phyloP scores from a whole-genome alignment of 2,329 filamentous ascomycete species.

The Myriosclerotinia duriaeana region DNA sequence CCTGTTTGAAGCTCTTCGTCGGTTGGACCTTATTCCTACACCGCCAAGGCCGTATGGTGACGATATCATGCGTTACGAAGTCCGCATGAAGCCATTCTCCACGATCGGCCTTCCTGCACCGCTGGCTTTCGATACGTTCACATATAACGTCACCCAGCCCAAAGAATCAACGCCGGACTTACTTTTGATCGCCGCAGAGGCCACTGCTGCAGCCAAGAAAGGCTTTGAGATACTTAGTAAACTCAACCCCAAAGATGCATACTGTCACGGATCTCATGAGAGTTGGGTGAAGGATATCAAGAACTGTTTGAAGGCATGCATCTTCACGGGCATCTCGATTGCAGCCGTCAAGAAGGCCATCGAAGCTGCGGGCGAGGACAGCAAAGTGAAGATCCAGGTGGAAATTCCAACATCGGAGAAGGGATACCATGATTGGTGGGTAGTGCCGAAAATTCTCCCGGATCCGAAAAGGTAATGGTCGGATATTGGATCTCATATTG shows the following conservation, averaged over 20 bases:
- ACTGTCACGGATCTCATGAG: conserved; percentile 56
- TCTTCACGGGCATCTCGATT: conserved; percentile 66
- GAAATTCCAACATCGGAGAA: conserved; percentile 54
- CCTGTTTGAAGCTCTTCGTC: conserved; percentile 54
- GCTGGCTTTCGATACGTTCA: conserved; percentile 54
- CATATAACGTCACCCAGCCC: conserved; percentile 46
- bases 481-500: neutral
- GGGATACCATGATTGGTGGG: conserved; percentile 64
- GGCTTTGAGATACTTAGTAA: conserved; percentile 57
- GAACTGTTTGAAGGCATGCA: conserved; percentile 66
- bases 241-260: conserved; percentile 52
- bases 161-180: conserved; percentile 41
- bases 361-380: conserved; percentile 39
- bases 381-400: conserved; percentile 45
- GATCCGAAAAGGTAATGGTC: conserved; percentile 1
- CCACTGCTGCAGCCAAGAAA: conserved; percentile 46
- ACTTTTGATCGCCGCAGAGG: conserved; percentile 41
- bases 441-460: conserved; percentile 50
- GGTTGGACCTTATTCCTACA: conserved; percentile 43
- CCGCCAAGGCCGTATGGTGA: conserved; percentile 54
- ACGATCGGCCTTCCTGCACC: conserved; percentile 58
- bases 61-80: conserved; percentile 60
- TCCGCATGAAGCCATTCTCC: conserved; percentile 70
- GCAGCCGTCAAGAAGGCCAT: conserved; percentile 58
- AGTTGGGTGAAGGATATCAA: conserved; percentile 62